phyloP scores from a whole-genome alignment of 805 yeast species.

The Debaryomyces hansenii region DNA sequence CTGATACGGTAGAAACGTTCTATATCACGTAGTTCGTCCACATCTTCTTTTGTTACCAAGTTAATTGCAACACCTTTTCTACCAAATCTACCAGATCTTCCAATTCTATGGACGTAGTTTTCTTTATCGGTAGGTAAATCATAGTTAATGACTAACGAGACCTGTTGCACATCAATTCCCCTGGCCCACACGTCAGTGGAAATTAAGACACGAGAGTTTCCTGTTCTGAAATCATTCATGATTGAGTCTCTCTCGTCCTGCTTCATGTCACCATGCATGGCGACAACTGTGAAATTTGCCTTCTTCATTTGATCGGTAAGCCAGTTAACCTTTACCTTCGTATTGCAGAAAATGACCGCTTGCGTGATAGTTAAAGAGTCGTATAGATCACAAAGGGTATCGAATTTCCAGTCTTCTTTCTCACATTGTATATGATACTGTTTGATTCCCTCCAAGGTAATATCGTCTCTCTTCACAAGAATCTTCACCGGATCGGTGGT shows the following conservation, averaged over 20 bases:
- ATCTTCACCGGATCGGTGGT: conserved; percentile 93
- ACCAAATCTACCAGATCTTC: conserved; percentile 98
- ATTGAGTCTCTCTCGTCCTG: conserved; percentile 93
- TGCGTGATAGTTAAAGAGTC: conserved; percentile 95
- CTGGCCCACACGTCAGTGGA: conserved; percentile 98
- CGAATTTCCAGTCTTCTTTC: conserved; percentile 91
- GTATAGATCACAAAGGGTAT: conserved; percentile 89
- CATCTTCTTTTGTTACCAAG: conserved; percentile 82
- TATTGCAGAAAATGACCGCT: conserved; percentile 97
- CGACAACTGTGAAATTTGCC: conserved; percentile 85
- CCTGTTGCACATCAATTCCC: conserved; percentile 98
- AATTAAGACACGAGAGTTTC: conserved; percentile 88
- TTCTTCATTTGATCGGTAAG: conserved; percentile 75
- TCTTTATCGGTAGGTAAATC: conserved; percentile 92
- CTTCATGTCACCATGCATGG: conserved; percentile 97
- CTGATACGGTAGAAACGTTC: conserved; percentile 73
- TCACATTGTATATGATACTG: conserved; percentile 91
- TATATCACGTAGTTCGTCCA: conserved; percentile 68
- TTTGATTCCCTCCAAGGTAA: conserved; percentile 90
- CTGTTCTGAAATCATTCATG: conserved; percentile 94
- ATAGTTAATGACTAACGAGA: conserved; percentile 91
- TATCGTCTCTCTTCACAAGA: conserved; percentile 90
- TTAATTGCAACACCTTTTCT: conserved; percentile 98
- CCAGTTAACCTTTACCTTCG: conserved; percentile 93
- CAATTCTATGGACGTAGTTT: conserved; percentile 95